A percentile compares a stretch with the other conserved stretches of the same genome.
Evolutionary conservation across 768 basidiomycete species (phyloP).

Genomic region (Agrocybe pediades): DNA sequence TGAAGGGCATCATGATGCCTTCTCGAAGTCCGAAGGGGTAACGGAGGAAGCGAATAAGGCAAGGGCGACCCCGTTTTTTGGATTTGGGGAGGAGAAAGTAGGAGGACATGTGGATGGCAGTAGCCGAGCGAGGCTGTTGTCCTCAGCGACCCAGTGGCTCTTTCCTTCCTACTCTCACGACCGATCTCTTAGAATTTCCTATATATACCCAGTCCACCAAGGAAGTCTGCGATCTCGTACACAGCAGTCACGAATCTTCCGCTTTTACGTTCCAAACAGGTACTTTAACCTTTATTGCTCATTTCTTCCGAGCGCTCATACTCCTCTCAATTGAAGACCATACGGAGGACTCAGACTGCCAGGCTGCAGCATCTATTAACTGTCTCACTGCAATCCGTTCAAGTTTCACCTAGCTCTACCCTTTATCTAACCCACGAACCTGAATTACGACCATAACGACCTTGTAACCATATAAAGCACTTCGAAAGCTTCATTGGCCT

Average conservation of each 20-base stretch:
- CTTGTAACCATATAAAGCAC: not conserved
- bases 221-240: not conserved
- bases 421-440: conserved; percentile 5
- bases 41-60: not conserved
- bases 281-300: not conserved
- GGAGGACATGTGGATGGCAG: not conserved
- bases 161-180: not conserved
- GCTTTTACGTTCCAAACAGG: not conserved
- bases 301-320: not conserved
- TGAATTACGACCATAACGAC: conserved; percentile 8
- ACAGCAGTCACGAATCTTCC: not conserved
- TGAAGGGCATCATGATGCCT: too few species aligned
- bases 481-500: conserved; percentile 2
- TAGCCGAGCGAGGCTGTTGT: not conserved
- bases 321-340: not conserved
- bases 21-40: too few species aligned
- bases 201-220: too few species aligned
- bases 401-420: conserved; percentile 11
- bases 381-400: conserved; percentile 1
- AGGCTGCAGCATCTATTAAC: conserved; percentile 3
- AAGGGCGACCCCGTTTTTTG: not conserved
- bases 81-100: not conserved
- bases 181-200: not conserved
- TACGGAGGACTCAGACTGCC: conserved; percentile 10
- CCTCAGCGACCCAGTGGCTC: not conserved